Evolutionary conservation across 805 yeast species (phyloP).

Genomic region (Teunomyces aglyptinius): DNA sequence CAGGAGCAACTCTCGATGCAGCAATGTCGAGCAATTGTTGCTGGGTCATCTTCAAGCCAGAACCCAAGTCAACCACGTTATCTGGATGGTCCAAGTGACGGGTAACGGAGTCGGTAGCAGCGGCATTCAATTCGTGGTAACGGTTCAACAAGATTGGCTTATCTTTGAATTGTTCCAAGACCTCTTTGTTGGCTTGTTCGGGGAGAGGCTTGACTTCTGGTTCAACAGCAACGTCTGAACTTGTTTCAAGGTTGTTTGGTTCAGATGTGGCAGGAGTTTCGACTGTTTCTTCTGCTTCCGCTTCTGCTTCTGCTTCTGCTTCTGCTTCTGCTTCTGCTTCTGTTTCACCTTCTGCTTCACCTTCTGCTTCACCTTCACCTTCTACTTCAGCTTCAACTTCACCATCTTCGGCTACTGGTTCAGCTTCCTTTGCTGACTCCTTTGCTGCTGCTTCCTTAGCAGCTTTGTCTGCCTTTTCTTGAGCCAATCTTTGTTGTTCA

Average conservation of each 20-base stretch:
- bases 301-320: neutral
- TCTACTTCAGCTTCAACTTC: conserved; percentile 11
- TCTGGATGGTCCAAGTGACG: conserved; percentile 48
- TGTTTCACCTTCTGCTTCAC: conserved; percentile 5
- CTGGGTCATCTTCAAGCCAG: conserved; percentile 53
- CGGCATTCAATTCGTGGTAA: conserved; percentile 48
- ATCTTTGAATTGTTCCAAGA: conserved; percentile 38
- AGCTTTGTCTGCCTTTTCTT: neutral
- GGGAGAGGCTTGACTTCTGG: conserved; percentile 33
- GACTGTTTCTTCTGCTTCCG: conserved; percentile 16
- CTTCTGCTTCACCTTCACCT: conserved; percentile 11
- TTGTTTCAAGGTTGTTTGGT: conserved; percentile 19
- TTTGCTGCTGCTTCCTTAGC: conserved; percentile 2
- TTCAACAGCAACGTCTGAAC: conserved; percentile 34
- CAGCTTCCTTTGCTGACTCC: conserved; percentile 7
- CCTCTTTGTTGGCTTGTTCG: conserved; percentile 22
- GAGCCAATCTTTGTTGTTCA: conserved; percentile 3
- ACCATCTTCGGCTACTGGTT: conserved; percentile 5
- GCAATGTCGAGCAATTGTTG: conserved; percentile 56
- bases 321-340: conserved; percentile 14
- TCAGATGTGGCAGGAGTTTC: conserved; percentile 33
- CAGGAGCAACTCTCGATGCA: conserved; percentile 53
- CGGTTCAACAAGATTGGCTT: conserved; percentile 49
- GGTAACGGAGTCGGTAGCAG: conserved; percentile 47
- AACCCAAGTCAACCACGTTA: conserved; percentile 50